Base-by-base conservation (phyloP, 306 rosid species). In the Citrullus amarus region DNA sequence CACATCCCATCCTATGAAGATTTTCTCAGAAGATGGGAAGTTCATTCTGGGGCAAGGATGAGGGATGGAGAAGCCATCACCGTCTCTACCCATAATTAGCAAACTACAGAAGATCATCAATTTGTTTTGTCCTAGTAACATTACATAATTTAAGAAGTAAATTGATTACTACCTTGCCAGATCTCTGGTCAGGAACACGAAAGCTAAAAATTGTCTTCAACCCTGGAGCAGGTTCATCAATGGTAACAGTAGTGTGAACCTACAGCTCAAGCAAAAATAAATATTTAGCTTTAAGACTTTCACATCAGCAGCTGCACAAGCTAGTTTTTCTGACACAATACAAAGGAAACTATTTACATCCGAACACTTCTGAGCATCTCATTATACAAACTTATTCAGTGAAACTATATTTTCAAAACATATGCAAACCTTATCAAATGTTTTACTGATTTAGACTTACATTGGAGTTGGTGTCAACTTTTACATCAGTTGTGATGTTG, bases 181-280 rank as follows among this genome's bases (percentile, higher is more conserved):
- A 92, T 83, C 87, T 92, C 87, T 94, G 97, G 74, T 94, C 96
- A 41, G 98, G 96, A 72, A 85, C 87, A 78, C 85, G 87, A 51
- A 95, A 90, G 85, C 97, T 92, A 55, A 95, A 86, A 82, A 91
- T 92, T 44, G 97, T 65, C 89, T 95, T 95, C 60, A 95, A 86
- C 70, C 97, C 98, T 82, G 97, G 97, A 54, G 96, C 97, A 18
- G 93, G 90, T 76, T 95, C 98, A 68, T 95, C 96, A 84, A 89
- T 84, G n/a, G 98, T 95, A 78, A 95, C 54, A 46, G 95, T 95
- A 61, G 97, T 87, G 46, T 78, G 90, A 38, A 95, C 87, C 97
- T 95, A 83, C 83, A 85, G 38, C 50, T 50, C 63, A 79, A 41
- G 48, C 4, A 66, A 76, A 55, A 57, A 57, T 5, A 56, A 20